Evolutionary conservation across 495 filamentous ascomycete species (phyloP), one percentile per base, ranked within the genome.

Genomic region (Penicillium cataractarum): DNA sequence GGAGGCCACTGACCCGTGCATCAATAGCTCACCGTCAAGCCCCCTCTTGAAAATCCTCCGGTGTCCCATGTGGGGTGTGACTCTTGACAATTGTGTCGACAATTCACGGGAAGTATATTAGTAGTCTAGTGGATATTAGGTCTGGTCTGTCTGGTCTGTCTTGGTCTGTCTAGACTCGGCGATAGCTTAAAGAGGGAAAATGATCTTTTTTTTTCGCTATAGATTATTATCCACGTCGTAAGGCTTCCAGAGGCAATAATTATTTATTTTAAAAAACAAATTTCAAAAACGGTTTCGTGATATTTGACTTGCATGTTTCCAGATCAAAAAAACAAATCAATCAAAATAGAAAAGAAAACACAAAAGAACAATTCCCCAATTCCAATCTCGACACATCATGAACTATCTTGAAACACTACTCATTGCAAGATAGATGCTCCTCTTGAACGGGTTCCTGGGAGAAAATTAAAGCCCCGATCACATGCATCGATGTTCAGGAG

Each of bases 401-500:
- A 65, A 69, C 57, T n/a, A 54, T 64, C 61, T 35, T 72, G 66
- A 70, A 68, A 72, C 67, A 51, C 40, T 33, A 51, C 40, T 33
- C 44, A 55, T 39, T 65, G 65, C 52, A 60, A 32, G 49, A 63
- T 44, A 29, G 15, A n/a, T 54, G 31, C 51, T 54, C 24, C 6
- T 13, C 27, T 29, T n/a, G 46, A 33, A 39, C 17, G 15, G 3
- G 55, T 33, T 32, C 39, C 42, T 53, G 17, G 9, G 49, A 2
- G 6, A 35, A 6, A 19, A n/a, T n/a, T 40, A 57, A 29, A n/a
- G 31, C 4, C 50, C 55, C 64, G 54, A 61, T 63, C 19, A 51
- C 63, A 10, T 65, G 63, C 64, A 58, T 67, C 24, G 65, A 71
- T 68, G 60, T 61, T 67, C 63, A 71, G 65, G 65, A 69, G 68